A percentile compares a stretch with the other conserved stretches of the same genome.
Evolutionary conservation across 1,284 basidiomycete genomes (phyloP).

Genomic region (Schizophyllum amplum): DNA sequence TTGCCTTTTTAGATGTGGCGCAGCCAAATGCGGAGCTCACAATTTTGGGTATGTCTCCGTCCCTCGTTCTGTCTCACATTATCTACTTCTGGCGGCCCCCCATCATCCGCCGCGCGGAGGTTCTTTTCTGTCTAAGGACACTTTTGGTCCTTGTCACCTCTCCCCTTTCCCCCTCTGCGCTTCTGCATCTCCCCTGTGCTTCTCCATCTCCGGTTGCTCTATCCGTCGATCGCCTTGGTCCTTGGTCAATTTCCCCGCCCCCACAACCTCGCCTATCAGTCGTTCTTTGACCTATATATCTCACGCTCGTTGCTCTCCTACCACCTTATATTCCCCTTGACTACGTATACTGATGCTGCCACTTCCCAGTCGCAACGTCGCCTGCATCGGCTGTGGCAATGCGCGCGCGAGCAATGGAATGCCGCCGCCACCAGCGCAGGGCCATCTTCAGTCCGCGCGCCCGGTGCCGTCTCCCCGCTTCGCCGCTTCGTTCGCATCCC

Average conservation of each 20-base stretch:
- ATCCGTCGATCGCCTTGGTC: not conserved
- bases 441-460: constrained; percentile 6
- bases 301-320: not conserved
- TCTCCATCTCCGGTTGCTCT: too few relatives aligned
- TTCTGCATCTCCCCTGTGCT: too few relatives aligned
- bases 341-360: not conserved
- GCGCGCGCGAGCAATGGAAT: constrained; percentile 36
- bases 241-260: not conserved
- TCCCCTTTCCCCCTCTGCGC: too few relatives aligned
- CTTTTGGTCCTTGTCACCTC: too few relatives aligned
- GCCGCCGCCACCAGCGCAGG: constrained; percentile 16
- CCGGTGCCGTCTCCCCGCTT: constrained; percentile 10
- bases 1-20: constrained; percentile 41
- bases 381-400: constrained; percentile 67
- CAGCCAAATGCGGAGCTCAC: constrained; percentile 55
- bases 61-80: constrained; percentile 1
- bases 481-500: not conserved
- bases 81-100: not conserved
- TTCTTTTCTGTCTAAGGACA: not conserved
- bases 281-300: not conserved
- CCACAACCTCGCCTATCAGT: too few relatives aligned
- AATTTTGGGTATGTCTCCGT: constrained; percentile 60
- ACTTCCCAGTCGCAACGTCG: constrained; percentile 55
- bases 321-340: not conserved
- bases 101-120: not conserved